Base-by-base conservation (phyloP, 306 rosid species). In the Datisca glomerata region DNA sequence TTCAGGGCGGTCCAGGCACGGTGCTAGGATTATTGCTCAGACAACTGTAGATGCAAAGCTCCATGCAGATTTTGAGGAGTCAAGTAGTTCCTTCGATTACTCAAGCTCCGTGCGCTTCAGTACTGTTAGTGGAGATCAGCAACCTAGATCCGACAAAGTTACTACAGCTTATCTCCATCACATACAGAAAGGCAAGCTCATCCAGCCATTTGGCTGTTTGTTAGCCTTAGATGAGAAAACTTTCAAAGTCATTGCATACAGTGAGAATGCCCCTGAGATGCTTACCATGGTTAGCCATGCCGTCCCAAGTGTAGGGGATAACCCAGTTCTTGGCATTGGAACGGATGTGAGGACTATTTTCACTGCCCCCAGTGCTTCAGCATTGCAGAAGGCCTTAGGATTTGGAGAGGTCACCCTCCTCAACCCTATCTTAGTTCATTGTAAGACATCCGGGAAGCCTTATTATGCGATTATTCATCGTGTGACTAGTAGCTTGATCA, bases 391-490 rank as follows among this genome's bases (percentile, higher is more conserved):
- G 74, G 97, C 94, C 45, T 67, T 83, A 1, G 93, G 93, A 44
- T 83, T 74, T 43, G 82, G 71, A 8, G 97, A 89, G 59, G 93
- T 89, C 60, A 69, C 93, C 2, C 95, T 89, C 60, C 68, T 89
- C 47, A 89, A 89, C 54, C 97, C 97, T 45, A 80, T 89, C 53
- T 66, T 83, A 51, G 95, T 89, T 38, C 95, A 89, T 61, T 89
- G 93, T 78, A 89, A 89, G 69, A 74, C 86, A 41, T 89, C 97
- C 47, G 95, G 97, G 53, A 89, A 77, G 69, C 97, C 97, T 14
- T 89, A 79, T 57, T 89, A 89, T 59, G 97, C 97, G 6, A 74
- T 89, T 24, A 58, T 73, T 20, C 97, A 89, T 56, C 74, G 86
- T 4, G 95, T 89, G 4, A 80, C 91, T 1, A 86, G 86, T 28